phyloP scores from a whole-genome alignment of 139 green algal genomes.

The Micromonas commoda region DNA sequence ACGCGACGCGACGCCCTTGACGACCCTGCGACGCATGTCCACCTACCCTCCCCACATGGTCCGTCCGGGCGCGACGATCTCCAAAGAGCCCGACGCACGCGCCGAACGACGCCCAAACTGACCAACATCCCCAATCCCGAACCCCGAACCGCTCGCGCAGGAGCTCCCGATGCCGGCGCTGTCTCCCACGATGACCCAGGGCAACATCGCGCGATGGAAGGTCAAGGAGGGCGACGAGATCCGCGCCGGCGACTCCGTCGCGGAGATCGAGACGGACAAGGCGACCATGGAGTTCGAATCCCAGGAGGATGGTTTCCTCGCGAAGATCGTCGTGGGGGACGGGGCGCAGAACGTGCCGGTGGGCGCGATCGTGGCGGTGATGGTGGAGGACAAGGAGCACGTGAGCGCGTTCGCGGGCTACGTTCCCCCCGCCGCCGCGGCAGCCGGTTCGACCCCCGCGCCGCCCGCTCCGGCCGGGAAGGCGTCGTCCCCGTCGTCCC shows the following conservation, averaged over 20 bases:
- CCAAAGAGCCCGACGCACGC: not conserved
- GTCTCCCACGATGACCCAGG: constrained; percentile 32
- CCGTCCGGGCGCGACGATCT: not conserved
- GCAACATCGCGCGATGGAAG: constrained; percentile 35
- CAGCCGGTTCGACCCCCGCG: too few relatives aligned
- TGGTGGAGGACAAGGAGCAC: constrained; percentile 18
- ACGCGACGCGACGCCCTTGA: too few relatives aligned
- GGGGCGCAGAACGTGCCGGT: constrained; percentile 43
- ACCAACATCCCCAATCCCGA: not conserved
- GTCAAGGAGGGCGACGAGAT: constrained; percentile 59
- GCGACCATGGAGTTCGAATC: constrained; percentile 84
- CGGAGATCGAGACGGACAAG: constrained; percentile 93
- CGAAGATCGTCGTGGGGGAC: constrained; percentile 66
- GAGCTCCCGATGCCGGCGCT: constrained; percentile 27
- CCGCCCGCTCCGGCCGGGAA: not conserved
- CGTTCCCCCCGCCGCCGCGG: not conserved
- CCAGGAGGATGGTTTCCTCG: constrained; percentile 78
- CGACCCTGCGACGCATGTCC: too few relatives aligned
- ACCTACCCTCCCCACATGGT: not conserved
- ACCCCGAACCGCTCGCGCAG: constrained; percentile 11
- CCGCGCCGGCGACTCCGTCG: constrained; percentile 65
- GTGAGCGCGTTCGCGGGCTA: constrained; percentile 19
- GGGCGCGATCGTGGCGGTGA: constrained; percentile 31
- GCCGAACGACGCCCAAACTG: not conserved
- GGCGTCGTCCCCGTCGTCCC: too few relatives aligned